These are phyloP conservation scores for Blastosporella zonata DNA, from an alignment of 1,284 basidiomycete species.

Conservation along the genomic window DNA sequence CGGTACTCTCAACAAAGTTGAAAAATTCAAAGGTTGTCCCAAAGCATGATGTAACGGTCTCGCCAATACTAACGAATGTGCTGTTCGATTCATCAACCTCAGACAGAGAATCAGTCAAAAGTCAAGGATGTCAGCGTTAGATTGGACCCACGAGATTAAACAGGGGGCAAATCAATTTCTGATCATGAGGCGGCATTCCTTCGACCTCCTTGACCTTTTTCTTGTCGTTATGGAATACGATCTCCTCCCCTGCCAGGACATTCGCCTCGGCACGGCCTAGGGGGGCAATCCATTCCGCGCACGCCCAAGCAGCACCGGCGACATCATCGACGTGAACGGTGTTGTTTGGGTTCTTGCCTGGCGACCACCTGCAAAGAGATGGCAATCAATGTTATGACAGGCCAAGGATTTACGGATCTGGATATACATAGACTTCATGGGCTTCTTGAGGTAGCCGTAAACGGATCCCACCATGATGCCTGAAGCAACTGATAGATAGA, in stretches of 20 bases:
- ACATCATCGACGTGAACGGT: constrained; percentile 81
- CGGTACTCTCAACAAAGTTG: constrained; percentile 65
- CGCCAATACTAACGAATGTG: constrained; percentile 74
- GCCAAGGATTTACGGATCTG: neutral
- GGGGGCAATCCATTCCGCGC: constrained; percentile 68
- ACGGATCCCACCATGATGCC: constrained; percentile 78
- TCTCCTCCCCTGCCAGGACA: constrained; percentile 60
- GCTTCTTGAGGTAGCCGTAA: constrained; percentile 80
- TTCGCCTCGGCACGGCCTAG: constrained; percentile 64
- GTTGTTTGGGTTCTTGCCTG: constrained; percentile 77
- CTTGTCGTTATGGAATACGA: constrained; percentile 73
- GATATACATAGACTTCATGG: constrained; percentile 82
- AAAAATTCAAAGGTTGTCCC: constrained; percentile 86
- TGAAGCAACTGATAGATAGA: constrained; percentile 46
- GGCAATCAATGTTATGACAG: constrained; percentile 7
- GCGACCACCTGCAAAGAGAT: constrained; percentile 55
- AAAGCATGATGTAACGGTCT: constrained; percentile 72
- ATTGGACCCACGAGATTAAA: constrained; percentile 70
- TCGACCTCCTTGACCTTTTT: constrained; percentile 59
- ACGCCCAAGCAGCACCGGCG: constrained; percentile 71
- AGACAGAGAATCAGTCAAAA: neutral
- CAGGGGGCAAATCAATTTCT: constrained; percentile 66
- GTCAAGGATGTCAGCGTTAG: neutral
- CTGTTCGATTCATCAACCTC: constrained; percentile 80
- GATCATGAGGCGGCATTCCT: constrained; percentile 54